Evolutionary conservation across 768 basidiomycete species (phyloP).

Genomic region (Termitomyces sp.): DNA sequence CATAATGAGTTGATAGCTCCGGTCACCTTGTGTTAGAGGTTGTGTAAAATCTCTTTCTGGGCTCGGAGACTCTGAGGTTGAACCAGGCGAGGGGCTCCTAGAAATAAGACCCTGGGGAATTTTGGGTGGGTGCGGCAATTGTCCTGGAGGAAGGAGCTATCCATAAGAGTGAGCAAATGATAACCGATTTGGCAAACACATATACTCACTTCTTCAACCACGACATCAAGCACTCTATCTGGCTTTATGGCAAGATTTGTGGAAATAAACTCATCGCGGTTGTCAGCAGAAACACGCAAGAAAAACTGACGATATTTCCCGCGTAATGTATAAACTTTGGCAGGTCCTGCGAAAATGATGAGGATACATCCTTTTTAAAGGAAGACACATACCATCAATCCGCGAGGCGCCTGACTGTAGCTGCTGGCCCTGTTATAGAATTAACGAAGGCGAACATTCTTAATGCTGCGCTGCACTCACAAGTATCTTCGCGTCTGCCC

Average conservation of each 20-base stretch:
- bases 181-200: slow-evolving; percentile 6
- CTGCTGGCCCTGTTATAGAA: slow-evolving; percentile 30
- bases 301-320: slow-evolving; percentile 68
- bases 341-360: slow-evolving; percentile 42
- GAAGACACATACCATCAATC: slow-evolving; percentile 53
- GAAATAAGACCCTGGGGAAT: slow-evolving; percentile 21
- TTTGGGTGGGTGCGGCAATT: slow-evolving; percentile 23
- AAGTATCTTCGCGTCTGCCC: slow-evolving; percentile 67
- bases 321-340: slow-evolving; percentile 59
- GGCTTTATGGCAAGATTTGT: slow-evolving; percentile 53
- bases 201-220: slow-evolving; percentile 58
- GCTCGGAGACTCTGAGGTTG: slow-evolving; percentile 8
- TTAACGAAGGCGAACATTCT: neutral
- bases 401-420: slow-evolving; percentile 59
- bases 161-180: slow-evolving; percentile 1
- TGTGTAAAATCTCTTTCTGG: slow-evolving; percentile 6
- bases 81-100: slow-evolving; percentile 12
- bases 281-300: slow-evolving; percentile 51
- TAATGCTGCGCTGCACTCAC: slow-evolving; percentile 20
- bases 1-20: neutral
- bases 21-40: neutral
- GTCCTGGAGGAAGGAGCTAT: slow-evolving; percentile 30
- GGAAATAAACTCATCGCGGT: slow-evolving; percentile 42
- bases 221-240: slow-evolving; percentile 49
- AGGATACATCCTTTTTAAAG: neutral